A percentile compares a stretch with the other conserved stretches of the same genome.
These are phyloP conservation scores for Apiotrichum domesticum DNA, from an alignment of 1,284 basidiomycete genomes.

Conservation along the genomic window DNA sequence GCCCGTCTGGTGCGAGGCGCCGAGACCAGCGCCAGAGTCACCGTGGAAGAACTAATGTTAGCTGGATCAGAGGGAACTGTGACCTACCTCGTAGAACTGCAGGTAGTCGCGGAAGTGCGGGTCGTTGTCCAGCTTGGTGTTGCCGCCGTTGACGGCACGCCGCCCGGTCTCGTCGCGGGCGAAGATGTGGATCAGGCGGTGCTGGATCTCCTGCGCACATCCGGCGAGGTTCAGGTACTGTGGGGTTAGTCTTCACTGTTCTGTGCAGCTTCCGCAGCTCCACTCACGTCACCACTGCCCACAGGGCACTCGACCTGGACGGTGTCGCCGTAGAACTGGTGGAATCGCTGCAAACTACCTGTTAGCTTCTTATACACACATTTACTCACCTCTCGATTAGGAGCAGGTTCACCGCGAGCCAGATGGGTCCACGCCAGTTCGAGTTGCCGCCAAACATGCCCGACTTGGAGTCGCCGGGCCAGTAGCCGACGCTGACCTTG, in stretches of 20 bases:
- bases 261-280: background rate
- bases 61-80: background rate
- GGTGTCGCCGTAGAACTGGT: slow-evolving; percentile 89
- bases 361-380: background rate
- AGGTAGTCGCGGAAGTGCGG: slow-evolving; percentile 90
- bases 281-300: slow-evolving; percentile 69
- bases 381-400: slow-evolving; percentile 10
- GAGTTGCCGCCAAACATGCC: slow-evolving; percentile 91
- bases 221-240: slow-evolving; percentile 82
- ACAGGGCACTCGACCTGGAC: slow-evolving; percentile 91
- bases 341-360: slow-evolving; percentile 76
- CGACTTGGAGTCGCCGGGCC: slow-evolving; percentile 93
- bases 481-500: slow-evolving; percentile 86
- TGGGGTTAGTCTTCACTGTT: background rate
- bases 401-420: slow-evolving; percentile 93
- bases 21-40: slow-evolving; percentile 82
- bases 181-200: slow-evolving; percentile 93
- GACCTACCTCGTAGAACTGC: slow-evolving; percentile 37
- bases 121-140: slow-evolving; percentile 77
- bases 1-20: slow-evolving; percentile 95
- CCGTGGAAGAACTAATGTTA: slow-evolving; percentile 78
- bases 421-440: slow-evolving; percentile 81
- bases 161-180: slow-evolving; percentile 77
- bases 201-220: slow-evolving; percentile 94
- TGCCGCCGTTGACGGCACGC: slow-evolving; percentile 86